Evolutionary conservation across 2,329 filamentous ascomycete species (phyloP), one percentile per base, ranked within the genome.

Genomic region (Cyphellophora europaea): DNA sequence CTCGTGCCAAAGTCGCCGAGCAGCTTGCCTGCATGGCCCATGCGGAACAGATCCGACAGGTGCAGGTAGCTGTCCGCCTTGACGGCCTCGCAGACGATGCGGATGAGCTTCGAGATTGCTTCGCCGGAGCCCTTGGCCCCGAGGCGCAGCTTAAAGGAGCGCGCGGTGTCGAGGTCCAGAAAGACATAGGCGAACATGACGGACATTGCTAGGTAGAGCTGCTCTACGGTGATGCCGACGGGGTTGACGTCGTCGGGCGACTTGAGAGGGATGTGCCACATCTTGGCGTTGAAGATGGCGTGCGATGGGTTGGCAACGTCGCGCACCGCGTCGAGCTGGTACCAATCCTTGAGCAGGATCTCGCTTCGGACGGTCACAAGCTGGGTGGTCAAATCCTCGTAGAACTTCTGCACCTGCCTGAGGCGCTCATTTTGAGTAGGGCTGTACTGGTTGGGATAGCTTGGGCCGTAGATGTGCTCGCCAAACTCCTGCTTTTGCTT

Each of bases 1-100:
- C 73, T 66, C 5, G 63, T 56, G 8, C 72, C 73, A 48, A 75
- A 76, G 35, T 63, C 56, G 29, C 62, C 63, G 17, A 76, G 58
- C 2, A 59, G 49, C 19, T 43, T 35, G 1, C 42, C 46, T n/a
- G 41, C 37, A 12, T 33, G 38, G 17, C 48, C 35, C 28, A 39
- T 37, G 10, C 30, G 37, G 42, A 50, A 46, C 5, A 48, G 30
- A 50, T 19, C 47, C 35, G 27, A 58, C 45, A 45, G 27, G 17
- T 36, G 46, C 15, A 70, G 61, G 19, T 67, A 43, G 13, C 45
- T 57, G 29, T 56, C 59, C 38, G 64, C 54, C 16, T 41, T 33
- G 11, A 48, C 41, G 4, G 39, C 44, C 19, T 42, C 37, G 27
- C 33, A 41, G 15, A 49, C 46, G 12, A 45, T 40, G 35, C 41